Evolutionary conservation across 2,329 filamentous ascomycete genomes (phyloP).

Genomic region (Sclerotinia nivalis): DNA sequence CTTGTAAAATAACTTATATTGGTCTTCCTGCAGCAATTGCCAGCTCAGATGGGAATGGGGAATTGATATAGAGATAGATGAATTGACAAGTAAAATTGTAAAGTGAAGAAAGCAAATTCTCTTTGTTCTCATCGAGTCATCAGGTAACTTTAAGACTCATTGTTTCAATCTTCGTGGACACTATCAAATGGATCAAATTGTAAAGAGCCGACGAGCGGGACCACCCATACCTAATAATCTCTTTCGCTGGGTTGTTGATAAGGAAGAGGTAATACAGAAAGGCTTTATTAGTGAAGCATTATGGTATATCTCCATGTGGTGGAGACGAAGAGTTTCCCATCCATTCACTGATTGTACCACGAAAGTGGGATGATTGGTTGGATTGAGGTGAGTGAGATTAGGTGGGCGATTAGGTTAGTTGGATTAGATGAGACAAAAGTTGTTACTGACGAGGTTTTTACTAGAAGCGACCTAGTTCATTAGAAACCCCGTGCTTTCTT

Average conservation of each 20-base stretch:
- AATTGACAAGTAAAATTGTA: slow-evolving; percentile 5
- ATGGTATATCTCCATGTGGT: slow-evolving; percentile 2
- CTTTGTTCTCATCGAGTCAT: slow-evolving; percentile 17
- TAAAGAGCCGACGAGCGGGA: slow-evolving; percentile 9
- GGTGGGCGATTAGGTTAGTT: neutral
- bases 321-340: slow-evolving; percentile 1
- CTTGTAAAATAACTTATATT: neutral
- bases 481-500: neutral
- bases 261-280: neutral
- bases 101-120: neutral
- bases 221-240: neutral
- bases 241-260: slow-evolving; percentile 5
- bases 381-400: neutral
- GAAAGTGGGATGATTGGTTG: slow-evolving; percentile 8
- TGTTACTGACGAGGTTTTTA: neutral
- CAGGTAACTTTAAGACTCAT: neutral
- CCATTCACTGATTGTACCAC: neutral
- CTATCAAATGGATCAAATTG: slow-evolving; percentile 9
- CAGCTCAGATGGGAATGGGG: slow-evolving; percentile 9
- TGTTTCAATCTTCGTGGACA: slow-evolving; percentile 14
- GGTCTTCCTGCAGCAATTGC: slow-evolving; percentile 20
- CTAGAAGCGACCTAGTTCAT: neutral
- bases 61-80: neutral
- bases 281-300: slow-evolving; percentile 10
- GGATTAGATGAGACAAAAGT: neutral